Base-by-base conservation (phyloP, 2,329 filamentous ascomycete species). In the Penicillium sp. region DNA sequence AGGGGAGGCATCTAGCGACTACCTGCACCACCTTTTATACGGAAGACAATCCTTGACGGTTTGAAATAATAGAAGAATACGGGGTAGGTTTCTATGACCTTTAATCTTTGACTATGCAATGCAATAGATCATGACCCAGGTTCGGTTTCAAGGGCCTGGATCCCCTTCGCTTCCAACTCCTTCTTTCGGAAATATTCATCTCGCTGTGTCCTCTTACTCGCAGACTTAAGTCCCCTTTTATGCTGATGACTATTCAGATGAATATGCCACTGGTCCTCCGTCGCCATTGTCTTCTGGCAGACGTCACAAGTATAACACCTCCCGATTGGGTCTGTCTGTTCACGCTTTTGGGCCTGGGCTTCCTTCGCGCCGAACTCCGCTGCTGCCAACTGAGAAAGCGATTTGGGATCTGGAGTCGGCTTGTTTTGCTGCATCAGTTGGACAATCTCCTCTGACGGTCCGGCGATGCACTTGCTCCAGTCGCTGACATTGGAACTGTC, bases 401-500 rank as follows among this genome's bases (percentile, higher is more conserved):
- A 75, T 34, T 75, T 74, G 3, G 76, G 74, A 37, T 71, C 61
- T 6, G 81, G 81, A 34, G 86, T 74, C 1, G 66, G 40, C 33
- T 77, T 67, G 0, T 77, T 78, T 1, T 69, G 61, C 0, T 96
- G 74, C 60, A 94, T 94, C 0, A 71, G 65, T 12, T 72, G 64
- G 0, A 84, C 78, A 26, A 96, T 69, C 1, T 72, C 64, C 1
- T 79, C 71, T 0, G 87, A 89, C 2, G 82, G 82, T 2, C 75
- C 69, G 1, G 81, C 75, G 2, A 96, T 87, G n/a, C 76, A 71
- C 0, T 75, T 64, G 0, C 75, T 60, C 77, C 87, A 96, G 1
- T 69, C 62, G 0, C 73, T 61, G 2, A 83, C 72, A 57, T 93
- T 77, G 2, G 85, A 88, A 54, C 87, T 87, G 68, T 98, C 88